Evolutionary conservation across 2,329 filamentous ascomycete species (phyloP), one percentile per base, ranked within the genome.

Genomic region (Esteya vermicola): DNA sequence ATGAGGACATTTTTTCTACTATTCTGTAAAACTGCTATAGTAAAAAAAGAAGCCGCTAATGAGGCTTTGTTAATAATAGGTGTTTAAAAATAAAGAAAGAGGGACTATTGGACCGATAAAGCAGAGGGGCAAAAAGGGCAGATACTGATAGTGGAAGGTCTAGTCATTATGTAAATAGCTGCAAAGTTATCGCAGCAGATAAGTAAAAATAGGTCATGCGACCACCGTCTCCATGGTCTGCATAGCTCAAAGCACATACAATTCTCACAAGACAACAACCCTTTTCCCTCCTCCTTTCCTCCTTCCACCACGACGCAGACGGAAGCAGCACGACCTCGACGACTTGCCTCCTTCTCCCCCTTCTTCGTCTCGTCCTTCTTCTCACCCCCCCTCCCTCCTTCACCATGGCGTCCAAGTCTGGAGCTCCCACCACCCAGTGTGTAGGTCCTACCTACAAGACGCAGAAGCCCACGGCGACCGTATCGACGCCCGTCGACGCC

Each of bases 401-500:
- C 50, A 12, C 54, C 60, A 62, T 62, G 58, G 54, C 58, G 39
- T 48, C 57, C 41, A 52, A 47, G 33, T 45, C 48, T 21, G 52
- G 54, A 27, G 57, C 58, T 32, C 71, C 71, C 37, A 66, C 72
- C 36, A 65, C 72, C 33, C 69, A 85, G 58, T 76, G 72, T 47
- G 75, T 94, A 44, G 88, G 88, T 1, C 86, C 85, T 35, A 70
- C 80, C 47, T 94, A 94, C 60, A 75, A 77, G 42, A 68, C 79
- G 21, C 72, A 79, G 45, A 76, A 72, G 57, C 86, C 85, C 31
- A 81, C 72, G 43, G 86, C 86, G 12, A 96, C 88, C 3, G 81
- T 96, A 32, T 98, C 91, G 12, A 88, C 78, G 42, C 72, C 76
- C 44, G 78, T 95, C 30, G 64, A 76, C 33, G 80, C 85, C 53